phyloP scores from a whole-genome alignment of 2,329 filamentous ascomycete genomes.

The Sporothrix variecibatus region DNA sequence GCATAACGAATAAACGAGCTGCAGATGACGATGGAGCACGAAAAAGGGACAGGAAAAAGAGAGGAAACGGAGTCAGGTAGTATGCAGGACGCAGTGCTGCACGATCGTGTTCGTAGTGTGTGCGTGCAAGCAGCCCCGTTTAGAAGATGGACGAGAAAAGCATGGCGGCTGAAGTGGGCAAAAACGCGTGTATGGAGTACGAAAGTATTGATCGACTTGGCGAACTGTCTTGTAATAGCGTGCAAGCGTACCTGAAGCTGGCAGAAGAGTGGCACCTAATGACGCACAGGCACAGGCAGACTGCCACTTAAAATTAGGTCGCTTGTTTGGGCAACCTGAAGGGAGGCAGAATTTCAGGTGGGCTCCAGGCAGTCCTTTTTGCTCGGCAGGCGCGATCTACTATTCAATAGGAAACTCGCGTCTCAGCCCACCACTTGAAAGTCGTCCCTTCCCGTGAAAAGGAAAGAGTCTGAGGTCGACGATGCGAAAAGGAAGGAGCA shows the following conservation, averaged over 20 bases:
- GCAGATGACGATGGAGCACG: background rate
- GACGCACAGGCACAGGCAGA: slow-evolving; percentile 14
- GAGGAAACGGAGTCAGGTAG: background rate
- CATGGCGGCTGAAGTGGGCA: background rate
- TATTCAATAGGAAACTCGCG: background rate
- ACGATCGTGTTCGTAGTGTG: background rate
- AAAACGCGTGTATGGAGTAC: background rate
- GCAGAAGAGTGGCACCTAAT: slow-evolving; percentile 7
- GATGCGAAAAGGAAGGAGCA: background rate
- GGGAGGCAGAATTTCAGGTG: slow-evolving; percentile 1
- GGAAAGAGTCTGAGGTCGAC: background rate
- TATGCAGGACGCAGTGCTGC: background rate
- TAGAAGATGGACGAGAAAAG: slow-evolving; percentile 7
- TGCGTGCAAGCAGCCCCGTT: background rate
- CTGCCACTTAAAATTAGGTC: slow-evolving; percentile 1
- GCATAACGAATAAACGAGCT: slow-evolving; percentile 5
- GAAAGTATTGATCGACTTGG: slow-evolving; percentile 6
- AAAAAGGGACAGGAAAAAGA: background rate
- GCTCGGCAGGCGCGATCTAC: background rate
- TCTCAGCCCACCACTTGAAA: background rate
- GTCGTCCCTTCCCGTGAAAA: background rate
- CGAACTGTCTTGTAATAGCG: background rate
- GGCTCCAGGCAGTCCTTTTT: background rate
- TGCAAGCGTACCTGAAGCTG: background rate
- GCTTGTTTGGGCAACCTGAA: background rate